phyloP scores from a whole-genome alignment of 352 stramenopile genomes.

The Globisporangium apiculatum region DNA sequence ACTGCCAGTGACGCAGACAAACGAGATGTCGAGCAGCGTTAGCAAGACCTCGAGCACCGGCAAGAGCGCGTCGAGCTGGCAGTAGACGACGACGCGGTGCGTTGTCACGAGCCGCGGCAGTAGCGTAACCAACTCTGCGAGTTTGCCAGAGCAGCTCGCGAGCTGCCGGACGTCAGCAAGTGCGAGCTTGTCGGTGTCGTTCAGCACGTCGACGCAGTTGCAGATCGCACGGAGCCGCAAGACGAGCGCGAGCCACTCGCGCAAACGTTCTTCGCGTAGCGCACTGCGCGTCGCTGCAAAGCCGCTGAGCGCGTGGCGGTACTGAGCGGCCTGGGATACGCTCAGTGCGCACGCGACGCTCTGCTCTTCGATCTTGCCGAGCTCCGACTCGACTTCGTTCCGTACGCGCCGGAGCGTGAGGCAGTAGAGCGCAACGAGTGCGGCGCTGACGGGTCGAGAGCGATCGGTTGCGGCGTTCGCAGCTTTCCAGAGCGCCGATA shows the following conservation, averaged over 20 bases:
- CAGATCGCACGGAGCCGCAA: slow-evolving; percentile 63
- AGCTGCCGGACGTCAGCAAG: slow-evolving; percentile 61
- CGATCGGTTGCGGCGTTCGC: slow-evolving; percentile 4
- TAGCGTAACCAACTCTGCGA: slow-evolving; percentile 45
- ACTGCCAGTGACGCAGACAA: slow-evolving; percentile 56
- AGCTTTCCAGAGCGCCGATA: slow-evolving; percentile 37
- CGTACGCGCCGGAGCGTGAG: slow-evolving; percentile 59
- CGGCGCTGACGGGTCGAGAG: slow-evolving; percentile 22
- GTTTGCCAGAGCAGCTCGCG: slow-evolving; percentile 51
- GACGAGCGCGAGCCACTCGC: slow-evolving; percentile 58
- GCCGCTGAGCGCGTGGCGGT: slow-evolving; percentile 45
- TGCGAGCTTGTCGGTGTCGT: slow-evolving; percentile 69
- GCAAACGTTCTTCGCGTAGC: slow-evolving; percentile 39
- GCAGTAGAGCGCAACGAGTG: slow-evolving; percentile 50
- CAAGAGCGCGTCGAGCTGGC: slow-evolving; percentile 66
- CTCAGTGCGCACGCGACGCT: slow-evolving; percentile 56
- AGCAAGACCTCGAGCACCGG: slow-evolving; percentile 68
- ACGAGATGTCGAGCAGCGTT: slow-evolving; percentile 49
- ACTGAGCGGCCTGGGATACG: slow-evolving; percentile 53
- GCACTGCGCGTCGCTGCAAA: slow-evolving; percentile 35
- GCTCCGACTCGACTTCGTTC: slow-evolving; percentile 65
- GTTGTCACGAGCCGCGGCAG: slow-evolving; percentile 39
- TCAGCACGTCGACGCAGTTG: slow-evolving; percentile 75
- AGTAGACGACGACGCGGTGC: slow-evolving; percentile 74
- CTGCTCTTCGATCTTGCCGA: slow-evolving; percentile 79